A percentile compares a stretch with the other conserved stretches of the same genome.
These are phyloP conservation scores for Ballota nigra DNA, from an alignment of 257 asterid species.

Conservation along the genomic window DNA sequence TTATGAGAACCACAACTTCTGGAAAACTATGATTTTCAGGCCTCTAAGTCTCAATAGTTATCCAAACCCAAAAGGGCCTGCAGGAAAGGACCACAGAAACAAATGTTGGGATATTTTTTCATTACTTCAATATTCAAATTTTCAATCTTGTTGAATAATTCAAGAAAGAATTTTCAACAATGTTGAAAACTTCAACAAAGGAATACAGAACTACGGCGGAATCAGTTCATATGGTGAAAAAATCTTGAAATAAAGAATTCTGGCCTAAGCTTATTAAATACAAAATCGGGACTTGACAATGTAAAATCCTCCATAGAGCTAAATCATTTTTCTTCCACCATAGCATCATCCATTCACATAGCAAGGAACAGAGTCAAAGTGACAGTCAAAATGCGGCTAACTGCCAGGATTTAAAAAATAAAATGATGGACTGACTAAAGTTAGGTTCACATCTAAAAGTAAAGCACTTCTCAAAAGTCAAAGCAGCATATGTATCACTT, in stretches of 20 bases:
- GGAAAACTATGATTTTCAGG: neutral
- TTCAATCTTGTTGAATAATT: neutral
- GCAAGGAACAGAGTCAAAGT: conserved; percentile 7
- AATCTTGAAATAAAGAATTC: conserved; percentile 3
- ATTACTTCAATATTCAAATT: neutral
- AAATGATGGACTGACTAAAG: neutral
- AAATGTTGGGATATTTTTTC: neutral
- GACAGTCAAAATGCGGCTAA: neutral
- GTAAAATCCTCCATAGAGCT: neutral
- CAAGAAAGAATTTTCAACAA: neutral
- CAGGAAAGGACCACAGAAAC: neutral
- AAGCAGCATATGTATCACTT: neutral
- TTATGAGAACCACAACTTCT: neutral
- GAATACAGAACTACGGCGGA: neutral
- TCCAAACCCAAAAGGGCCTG: neutral
- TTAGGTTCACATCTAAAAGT: neutral
- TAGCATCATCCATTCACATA: conserved; percentile 5
- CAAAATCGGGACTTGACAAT: neutral
- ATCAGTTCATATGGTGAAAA: neutral
- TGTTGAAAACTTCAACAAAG: neutral
- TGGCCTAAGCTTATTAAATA: neutral
- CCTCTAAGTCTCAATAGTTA: neutral
- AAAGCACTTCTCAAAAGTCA: conserved; percentile 7
- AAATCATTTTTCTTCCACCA: conserved; percentile 1
- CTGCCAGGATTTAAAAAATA: neutral